Conservation (phyloP, 305 asterid genomes). For the Fraxinus xanthoxyloides region DNA sequence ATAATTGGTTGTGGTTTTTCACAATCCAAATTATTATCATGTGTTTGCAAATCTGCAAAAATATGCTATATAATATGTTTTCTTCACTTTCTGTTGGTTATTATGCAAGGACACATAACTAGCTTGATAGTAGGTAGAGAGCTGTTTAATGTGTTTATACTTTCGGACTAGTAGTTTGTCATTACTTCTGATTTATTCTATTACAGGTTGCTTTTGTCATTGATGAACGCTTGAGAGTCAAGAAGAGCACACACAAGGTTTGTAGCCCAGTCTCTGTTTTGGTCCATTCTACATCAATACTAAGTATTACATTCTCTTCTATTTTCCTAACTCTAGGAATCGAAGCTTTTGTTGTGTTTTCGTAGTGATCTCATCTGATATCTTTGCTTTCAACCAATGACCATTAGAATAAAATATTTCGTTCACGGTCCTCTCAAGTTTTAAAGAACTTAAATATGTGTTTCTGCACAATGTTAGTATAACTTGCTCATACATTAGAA, state of each 20-base stretch:
- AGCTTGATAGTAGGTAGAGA: constrained; percentile 11
- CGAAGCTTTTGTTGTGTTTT: constrained; percentile 9
- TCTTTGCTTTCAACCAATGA: constrained; percentile 7
- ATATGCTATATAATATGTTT: constrained; percentile 10
- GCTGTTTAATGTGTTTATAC: background rate
- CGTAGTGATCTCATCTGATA: background rate
- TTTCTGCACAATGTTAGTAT: background rate
- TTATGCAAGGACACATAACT: constrained; percentile 9
- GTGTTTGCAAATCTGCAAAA: background rate
- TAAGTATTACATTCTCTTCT: constrained; percentile 6
- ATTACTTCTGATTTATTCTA: constrained; percentile 22
- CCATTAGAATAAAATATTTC: constrained; percentile 7
- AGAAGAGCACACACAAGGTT: constrained; percentile 85
- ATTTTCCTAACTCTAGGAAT: constrained; percentile 4
- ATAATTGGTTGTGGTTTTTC: constrained; percentile 6
- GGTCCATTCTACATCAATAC: background rate
- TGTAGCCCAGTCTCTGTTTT: constrained; percentile 13
- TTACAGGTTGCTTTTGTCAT: constrained; percentile 77
- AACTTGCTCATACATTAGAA: constrained; percentile 5
- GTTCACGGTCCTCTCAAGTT: background rate
- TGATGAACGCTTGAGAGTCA: constrained; percentile 82
- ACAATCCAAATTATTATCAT: background rate
- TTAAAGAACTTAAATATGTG: background rate
- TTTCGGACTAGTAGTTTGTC: constrained; percentile 8
- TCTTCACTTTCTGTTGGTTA: constrained; percentile 9